phyloP scores from a whole-genome alignment of 805 yeast genomes.

The Cyberlindnera sargentensis region DNA sequence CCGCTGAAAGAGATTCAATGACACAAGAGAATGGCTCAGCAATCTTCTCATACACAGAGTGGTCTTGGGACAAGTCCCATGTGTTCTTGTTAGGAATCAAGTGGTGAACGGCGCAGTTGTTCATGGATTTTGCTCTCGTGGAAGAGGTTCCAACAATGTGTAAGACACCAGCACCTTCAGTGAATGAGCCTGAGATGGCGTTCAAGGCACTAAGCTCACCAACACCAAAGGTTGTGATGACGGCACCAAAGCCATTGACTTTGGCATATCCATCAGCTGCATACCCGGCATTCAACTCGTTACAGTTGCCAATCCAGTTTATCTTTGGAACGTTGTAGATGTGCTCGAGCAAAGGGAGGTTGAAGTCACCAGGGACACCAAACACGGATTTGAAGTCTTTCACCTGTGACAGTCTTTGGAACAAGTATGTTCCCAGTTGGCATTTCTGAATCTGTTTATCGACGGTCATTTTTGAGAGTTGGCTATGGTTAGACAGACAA shows the following conservation, averaged over 20 bases:
- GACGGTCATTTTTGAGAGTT: constrained; percentile 12
- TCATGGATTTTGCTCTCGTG: constrained; percentile 25
- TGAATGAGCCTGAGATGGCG: constrained; percentile 76
- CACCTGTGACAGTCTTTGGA: constrained; percentile 47
- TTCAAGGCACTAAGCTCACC: constrained; percentile 84
- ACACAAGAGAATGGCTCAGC: constrained; percentile 49
- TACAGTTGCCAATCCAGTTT: constrained; percentile 78
- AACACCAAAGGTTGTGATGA: constrained; percentile 68
- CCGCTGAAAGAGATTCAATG: constrained; percentile 37
- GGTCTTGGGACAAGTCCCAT: constrained; percentile 43
- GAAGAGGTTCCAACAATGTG: constrained; percentile 82
- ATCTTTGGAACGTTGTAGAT: constrained; percentile 42
- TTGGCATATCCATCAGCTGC: constrained; percentile 88
- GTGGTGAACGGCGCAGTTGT: constrained; percentile 38
- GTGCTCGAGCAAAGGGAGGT: constrained; percentile 58
- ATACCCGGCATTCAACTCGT: constrained; percentile 86
- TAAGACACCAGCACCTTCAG: constrained; percentile 74
- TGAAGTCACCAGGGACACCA: constrained; percentile 75
- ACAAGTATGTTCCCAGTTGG: constrained; percentile 59
- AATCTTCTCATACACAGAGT: constrained; percentile 48
- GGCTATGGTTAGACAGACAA: too few relatives aligned
- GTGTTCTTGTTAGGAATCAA: constrained; percentile 41
- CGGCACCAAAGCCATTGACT: constrained; percentile 29
- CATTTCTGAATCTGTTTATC: constrained; percentile 15
- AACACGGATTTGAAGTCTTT: constrained; percentile 50